phyloP scores from a whole-genome alignment of 768 basidiomycete species.

The Peribolospora baueri region DNA sequence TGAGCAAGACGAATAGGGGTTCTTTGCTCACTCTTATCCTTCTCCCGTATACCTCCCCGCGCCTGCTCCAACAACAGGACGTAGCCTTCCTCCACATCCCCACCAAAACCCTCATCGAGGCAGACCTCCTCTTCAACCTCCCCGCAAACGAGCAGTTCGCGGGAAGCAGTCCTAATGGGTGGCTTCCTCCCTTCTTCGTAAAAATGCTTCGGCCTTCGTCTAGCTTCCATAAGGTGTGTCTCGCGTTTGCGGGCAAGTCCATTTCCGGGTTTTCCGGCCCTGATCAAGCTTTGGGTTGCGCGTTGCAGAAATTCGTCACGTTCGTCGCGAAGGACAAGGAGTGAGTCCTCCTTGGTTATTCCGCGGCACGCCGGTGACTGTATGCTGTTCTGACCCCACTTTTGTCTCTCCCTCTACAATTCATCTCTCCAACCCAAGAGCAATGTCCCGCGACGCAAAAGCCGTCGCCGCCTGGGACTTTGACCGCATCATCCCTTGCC shows the following conservation, averaged over 20 bases:
- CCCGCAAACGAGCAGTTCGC: slow-evolving; percentile 43
- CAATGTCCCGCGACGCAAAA: slow-evolving; percentile 38
- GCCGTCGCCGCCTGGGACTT: slow-evolving; percentile 51
- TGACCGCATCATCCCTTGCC: slow-evolving; percentile 22
- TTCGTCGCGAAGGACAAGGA: slow-evolving; percentile 17
- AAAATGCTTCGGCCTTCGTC: not conserved
- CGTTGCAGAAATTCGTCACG: slow-evolving; percentile 13
- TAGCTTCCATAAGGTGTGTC: not conserved
- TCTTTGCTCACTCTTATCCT: not conserved
- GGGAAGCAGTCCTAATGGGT: not conserved
- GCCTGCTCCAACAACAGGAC: slow-evolving; percentile 58
- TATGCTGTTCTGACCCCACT: not conserved
- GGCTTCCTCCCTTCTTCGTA: not conserved
- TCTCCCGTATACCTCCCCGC: slow-evolving; percentile 13
- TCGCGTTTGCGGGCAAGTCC: no score
- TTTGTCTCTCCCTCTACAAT: not conserved
- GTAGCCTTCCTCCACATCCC: slow-evolving; percentile 54
- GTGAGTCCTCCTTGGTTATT: slow-evolving; percentile 11
- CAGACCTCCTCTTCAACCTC: slow-evolving; percentile 63
- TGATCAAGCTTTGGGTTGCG: slow-evolving; percentile 6
- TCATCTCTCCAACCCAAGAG: slow-evolving; percentile 2
- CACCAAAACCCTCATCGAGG: slow-evolving; percentile 48
- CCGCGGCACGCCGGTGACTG: not conserved
- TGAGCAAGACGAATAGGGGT: not conserved
- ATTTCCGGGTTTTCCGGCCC: no score